Evolutionary conservation across 2,329 filamentous ascomycete genomes (phyloP), one percentile per base, ranked within the genome.

Genomic region (Capronia americana): DNA sequence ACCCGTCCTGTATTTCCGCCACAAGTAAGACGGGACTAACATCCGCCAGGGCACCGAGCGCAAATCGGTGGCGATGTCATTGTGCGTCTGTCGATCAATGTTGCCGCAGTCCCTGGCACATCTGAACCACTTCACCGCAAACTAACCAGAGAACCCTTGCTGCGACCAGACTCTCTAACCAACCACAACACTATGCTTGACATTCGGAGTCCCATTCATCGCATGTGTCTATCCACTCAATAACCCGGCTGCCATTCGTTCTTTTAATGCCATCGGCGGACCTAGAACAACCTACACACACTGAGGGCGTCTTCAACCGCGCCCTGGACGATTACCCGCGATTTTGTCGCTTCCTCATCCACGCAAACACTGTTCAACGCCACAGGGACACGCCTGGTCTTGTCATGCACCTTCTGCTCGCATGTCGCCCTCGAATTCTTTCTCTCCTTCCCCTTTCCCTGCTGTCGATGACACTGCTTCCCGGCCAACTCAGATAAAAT

Each of bases 401-500:
- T 44, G 38, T n/a, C 38, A 44, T 44, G 38, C 17, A 44, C 38
- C 38, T 61, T 44, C 28, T 60, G 23, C 54, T 55, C 65, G 55
- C 68, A 70, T 68, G 68, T 70, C 68, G 59, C 53, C 46, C 66
- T 57, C 66, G 24, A 63, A 50, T 53, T 64, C 57, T 60, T 60
- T 65, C 50, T 48, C 63, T 66, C 61, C 68, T 63, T 41, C 58
- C 28, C 32, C 44, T 54, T 44, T 63, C 59, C 58, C 56, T 46
- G 23, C 44, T 50, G 46, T 54, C 57, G 32, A 53, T 57, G 30
- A 38, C 53, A 55, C 62, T 61, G 50, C 57, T 48, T 24, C 64
- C 34, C 73, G 72, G 48, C 71, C 73, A 50, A 74, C 73, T 4
- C 77, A 77, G 62, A 68, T 74, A 51, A 74, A 73, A 57, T 79